Evolutionary conservation across 352 stramenopile species (phyloP).

Genomic region (Phytophthora lateralis): DNA sequence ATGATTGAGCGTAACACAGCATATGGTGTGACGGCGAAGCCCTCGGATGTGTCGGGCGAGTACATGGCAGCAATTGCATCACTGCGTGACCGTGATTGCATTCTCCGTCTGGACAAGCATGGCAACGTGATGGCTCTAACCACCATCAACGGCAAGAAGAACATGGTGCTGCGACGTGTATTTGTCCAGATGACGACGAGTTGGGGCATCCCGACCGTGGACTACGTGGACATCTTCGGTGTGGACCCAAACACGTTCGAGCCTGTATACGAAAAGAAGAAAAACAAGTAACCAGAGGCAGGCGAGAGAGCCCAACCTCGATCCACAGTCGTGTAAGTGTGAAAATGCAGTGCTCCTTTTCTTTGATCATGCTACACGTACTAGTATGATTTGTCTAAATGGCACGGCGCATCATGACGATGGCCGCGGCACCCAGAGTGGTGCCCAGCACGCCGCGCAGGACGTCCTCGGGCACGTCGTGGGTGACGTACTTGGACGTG

Average conservation of each 20-base stretch:
- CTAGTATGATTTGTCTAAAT: slow-evolving; percentile 43
- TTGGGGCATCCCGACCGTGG: slow-evolving; percentile 81
- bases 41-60: slow-evolving; percentile 45
- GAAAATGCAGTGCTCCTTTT: slow-evolving; percentile 30
- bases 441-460: slow-evolving; percentile 75
- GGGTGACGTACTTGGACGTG: slow-evolving; percentile 87
- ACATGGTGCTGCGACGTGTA: slow-evolving; percentile 74
- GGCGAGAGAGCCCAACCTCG: slow-evolving; percentile 24
- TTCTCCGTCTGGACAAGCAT: slow-evolving; percentile 59
- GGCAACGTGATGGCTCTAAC: slow-evolving; percentile 67
- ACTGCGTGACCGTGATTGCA: slow-evolving; percentile 72
- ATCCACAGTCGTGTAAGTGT: slow-evolving; percentile 19
- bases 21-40: slow-evolving; percentile 64
- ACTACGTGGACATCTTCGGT: slow-evolving; percentile 86
- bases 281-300: slow-evolving; percentile 60
- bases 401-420: slow-evolving; percentile 82
- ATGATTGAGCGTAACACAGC: slow-evolving; percentile 88
- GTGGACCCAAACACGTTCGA: slow-evolving; percentile 65
- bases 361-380: slow-evolving; percentile 16
- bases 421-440: slow-evolving; percentile 68
- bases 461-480: slow-evolving; percentile 75
- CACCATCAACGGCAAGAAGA: slow-evolving; percentile 68
- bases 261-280: slow-evolving; percentile 85
- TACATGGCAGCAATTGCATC: slow-evolving; percentile 59
- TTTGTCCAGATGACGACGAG: slow-evolving; percentile 86